Evolutionary conservation across 2,329 filamentous ascomycete species (phyloP).

Genomic region (Pestalotiopsis sp.): DNA sequence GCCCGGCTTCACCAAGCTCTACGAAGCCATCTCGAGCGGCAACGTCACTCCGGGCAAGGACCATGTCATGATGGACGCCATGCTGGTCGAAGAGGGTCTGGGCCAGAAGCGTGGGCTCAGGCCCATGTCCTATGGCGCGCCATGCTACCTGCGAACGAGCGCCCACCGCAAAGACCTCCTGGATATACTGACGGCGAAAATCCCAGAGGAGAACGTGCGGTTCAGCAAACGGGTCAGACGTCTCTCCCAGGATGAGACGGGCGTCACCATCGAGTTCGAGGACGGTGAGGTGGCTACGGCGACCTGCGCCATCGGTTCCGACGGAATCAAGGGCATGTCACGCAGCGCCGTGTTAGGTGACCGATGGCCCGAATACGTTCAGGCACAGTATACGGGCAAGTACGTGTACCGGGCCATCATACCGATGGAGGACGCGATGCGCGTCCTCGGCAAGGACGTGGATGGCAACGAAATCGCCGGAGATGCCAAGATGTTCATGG

Average conservation of each 20-base stretch:
- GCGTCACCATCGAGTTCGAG: slow-evolving; percentile 25
- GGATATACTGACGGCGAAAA: slow-evolving; percentile 40
- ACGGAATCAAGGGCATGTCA: slow-evolving; percentile 29
- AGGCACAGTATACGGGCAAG: slow-evolving; percentile 27
- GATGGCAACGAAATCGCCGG: slow-evolving; percentile 20
- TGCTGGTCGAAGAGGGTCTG: slow-evolving; percentile 40
- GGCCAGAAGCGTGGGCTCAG: slow-evolving; percentile 38
- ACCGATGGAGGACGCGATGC: slow-evolving; percentile 27
- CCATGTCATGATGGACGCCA: slow-evolving; percentile 42
- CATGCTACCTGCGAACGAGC: slow-evolving; percentile 38
- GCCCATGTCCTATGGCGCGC: slow-evolving; percentile 37
- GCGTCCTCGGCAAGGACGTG: slow-evolving; percentile 25
- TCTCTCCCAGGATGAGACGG: slow-evolving; percentile 24
- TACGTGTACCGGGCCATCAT: slow-evolving; percentile 33
- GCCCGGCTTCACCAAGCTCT: slow-evolving; percentile 36
- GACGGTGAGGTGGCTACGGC: slow-evolving; percentile 23
- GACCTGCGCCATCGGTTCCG: slow-evolving; percentile 27
- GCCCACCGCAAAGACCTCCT: slow-evolving; percentile 44
- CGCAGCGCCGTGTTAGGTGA: slow-evolving; percentile 26
- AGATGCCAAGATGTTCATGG: slow-evolving; percentile 31
- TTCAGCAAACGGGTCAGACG: slow-evolving; percentile 27
- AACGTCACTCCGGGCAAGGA: slow-evolving; percentile 39
- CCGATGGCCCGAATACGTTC: slow-evolving; percentile 25
- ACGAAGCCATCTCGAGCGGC: slow-evolving; percentile 38
- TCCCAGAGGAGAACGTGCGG: slow-evolving; percentile 25